These are phyloP conservation scores for Macadamia integrifolia DNA, from an alignment of 164 flowering plant species.

Conservation along the genomic window DNA sequence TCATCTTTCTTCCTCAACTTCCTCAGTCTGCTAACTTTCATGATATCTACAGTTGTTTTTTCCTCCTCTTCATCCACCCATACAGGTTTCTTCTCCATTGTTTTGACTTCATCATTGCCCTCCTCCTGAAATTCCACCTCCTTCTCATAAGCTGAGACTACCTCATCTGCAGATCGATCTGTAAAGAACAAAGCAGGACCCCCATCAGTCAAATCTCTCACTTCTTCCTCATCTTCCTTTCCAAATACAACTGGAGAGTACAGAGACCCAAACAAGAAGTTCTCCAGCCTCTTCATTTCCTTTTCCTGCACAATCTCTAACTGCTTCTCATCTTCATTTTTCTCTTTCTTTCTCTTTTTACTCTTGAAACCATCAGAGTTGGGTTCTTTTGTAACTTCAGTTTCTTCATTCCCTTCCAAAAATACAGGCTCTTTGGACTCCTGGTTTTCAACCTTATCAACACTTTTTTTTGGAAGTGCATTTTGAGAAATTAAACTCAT, in stretches of 20 bases:
- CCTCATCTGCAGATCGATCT: constrained; percentile 38
- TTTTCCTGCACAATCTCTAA: constrained; percentile 23
- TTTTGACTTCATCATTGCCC: constrained; percentile 18
- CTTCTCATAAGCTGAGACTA: constrained; percentile 30
- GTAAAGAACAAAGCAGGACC: constrained; percentile 37
- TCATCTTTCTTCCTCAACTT: constrained; percentile 77
- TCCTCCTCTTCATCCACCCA: constrained; percentile 93
- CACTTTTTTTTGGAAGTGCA: too few relatives aligned
- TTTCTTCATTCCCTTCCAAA: constrained; percentile 18
- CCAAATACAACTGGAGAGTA: constrained; percentile 65
- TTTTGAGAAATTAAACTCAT: too few relatives aligned
- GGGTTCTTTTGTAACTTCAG: constrained; percentile 12
- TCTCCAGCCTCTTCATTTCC: constrained; percentile 67
- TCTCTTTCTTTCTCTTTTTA: constrained; percentile 47
- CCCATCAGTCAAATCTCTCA: constrained; percentile 13
- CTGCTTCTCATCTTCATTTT: constrained; percentile 22
- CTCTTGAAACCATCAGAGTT: constrained; percentile 3
- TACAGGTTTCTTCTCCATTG: constrained; percentile 46
- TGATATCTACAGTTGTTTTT: constrained; percentile 39
- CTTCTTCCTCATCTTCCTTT: constrained; percentile 38
- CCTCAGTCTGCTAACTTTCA: constrained; percentile 59
- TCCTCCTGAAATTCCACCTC: constrained; percentile 22
- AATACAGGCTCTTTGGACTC: too few relatives aligned
- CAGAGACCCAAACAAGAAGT: constrained; percentile 59
- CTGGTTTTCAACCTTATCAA: too few relatives aligned